Conservation (phyloP, 495 filamentous ascomycete species). For the Durotheca rogersii region DNA sequence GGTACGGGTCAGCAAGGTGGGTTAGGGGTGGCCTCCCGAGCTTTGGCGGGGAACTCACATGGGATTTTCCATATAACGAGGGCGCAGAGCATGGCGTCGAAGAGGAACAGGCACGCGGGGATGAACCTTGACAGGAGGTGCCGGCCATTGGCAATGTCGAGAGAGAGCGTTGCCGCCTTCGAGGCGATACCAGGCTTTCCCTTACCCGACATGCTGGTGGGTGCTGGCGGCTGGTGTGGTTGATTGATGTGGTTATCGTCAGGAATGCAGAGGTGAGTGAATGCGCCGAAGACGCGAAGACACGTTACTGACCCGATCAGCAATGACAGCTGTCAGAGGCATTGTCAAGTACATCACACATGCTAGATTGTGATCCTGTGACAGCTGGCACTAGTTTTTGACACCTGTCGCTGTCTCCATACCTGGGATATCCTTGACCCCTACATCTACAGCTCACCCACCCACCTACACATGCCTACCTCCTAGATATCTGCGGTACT, state of each 20-base stretch:
- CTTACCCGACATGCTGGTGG: conserved; percentile 23
- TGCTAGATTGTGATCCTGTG: too few species aligned
- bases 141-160: conserved; percentile 46
- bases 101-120: conserved; percentile 64
- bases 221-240: conserved; percentile 5
- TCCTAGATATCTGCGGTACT: too few species aligned
- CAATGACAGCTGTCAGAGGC: too few species aligned
- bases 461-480: too few species aligned
- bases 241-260: neutral
- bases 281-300: conserved; percentile 5
- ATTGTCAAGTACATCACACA: too few species aligned
- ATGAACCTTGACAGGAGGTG: conserved; percentile 43
- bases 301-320: too few species aligned
- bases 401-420: too few species aligned
- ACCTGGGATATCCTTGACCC: too few species aligned
- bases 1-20: too few species aligned
- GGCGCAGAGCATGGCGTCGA: conserved; percentile 70
- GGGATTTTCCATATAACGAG: conserved; percentile 82
- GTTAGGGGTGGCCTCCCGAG: too few species aligned
- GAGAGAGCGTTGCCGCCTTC: conserved; percentile 16
- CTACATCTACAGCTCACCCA: too few species aligned
- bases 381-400: too few species aligned
- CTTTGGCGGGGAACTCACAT: conserved; percentile 65
- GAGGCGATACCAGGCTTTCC: conserved; percentile 26
- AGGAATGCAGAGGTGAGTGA: neutral